phyloP scores from a whole-genome alignment of 2,329 filamentous ascomycete species.

The Aureobasidium leucospermi region DNA sequence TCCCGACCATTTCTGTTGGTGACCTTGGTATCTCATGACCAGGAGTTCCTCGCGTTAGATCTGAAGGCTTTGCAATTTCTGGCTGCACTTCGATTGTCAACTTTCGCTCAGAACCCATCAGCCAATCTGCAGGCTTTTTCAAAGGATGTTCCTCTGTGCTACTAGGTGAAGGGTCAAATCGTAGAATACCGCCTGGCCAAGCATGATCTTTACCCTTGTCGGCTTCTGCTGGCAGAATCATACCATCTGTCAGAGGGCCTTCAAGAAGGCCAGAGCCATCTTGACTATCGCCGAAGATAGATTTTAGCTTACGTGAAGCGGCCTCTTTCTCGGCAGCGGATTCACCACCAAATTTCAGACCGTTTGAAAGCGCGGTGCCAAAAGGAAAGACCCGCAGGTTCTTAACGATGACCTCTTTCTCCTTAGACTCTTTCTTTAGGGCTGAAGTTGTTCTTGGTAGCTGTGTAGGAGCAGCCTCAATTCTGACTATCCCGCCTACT shows the following conservation, averaged over 20 bases:
- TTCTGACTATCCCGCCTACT: conserved; percentile 77
- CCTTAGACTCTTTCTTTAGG: conserved; percentile 28
- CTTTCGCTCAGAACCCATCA: conserved; percentile 68
- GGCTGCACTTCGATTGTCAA: conserved; percentile 68
- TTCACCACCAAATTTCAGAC: conserved; percentile 79
- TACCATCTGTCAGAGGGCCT: conserved; percentile 83
- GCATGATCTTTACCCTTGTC: conserved; percentile 47
- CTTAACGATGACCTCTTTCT: conserved; percentile 47
- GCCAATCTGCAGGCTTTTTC: conserved; percentile 56
- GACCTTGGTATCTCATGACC: conserved; percentile 48
- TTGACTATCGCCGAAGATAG: conserved; percentile 57
- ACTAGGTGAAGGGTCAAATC: conserved; percentile 57
- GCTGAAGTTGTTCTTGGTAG: conserved; percentile 54
- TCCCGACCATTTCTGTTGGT: conserved; percentile 66
- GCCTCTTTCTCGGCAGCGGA: conserved; percentile 77
- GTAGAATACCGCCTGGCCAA: conserved; percentile 79
- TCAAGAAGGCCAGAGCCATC: conserved; percentile 59
- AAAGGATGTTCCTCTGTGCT: conserved; percentile 30
- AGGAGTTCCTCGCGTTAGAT: conserved; percentile 43
- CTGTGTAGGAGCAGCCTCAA: conserved; percentile 72
- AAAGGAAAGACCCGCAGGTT: conserved; percentile 79
- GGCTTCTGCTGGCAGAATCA: conserved; percentile 60
- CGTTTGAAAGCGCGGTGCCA: conserved; percentile 32
- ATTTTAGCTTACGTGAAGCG: conserved; percentile 61
- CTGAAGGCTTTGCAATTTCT: conserved; percentile 60